These are phyloP conservation scores for Aspergillus sp. DNA, from an alignment of 2,329 filamentous ascomycete species.

Conservation along the genomic window DNA sequence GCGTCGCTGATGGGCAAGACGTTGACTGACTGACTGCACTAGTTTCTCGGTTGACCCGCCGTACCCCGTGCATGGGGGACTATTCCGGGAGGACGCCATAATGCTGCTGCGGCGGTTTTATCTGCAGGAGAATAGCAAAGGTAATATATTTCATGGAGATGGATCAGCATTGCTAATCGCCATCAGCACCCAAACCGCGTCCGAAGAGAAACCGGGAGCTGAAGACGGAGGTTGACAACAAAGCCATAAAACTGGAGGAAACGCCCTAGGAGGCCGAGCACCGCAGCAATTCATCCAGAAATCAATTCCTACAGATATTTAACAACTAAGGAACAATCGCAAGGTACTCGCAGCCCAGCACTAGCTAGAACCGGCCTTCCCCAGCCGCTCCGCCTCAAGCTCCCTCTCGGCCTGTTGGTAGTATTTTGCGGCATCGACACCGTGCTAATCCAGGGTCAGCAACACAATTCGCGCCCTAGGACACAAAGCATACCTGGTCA, in stretches of 20 bases:
- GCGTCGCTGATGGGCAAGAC: too few species aligned
- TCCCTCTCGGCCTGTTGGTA: conserved; percentile 92
- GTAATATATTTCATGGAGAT: conserved; percentile 34
- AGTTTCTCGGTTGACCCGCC: conserved; percentile 66
- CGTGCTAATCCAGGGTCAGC: conserved; percentile 53
- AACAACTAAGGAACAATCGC: neutral
- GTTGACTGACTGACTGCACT: conserved; percentile 7
- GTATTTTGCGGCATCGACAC: conserved; percentile 97
- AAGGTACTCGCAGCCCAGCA: conserved; percentile 2
- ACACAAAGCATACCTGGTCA: conserved; percentile 45
- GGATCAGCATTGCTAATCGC: conserved; percentile 5
- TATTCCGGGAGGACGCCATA: conserved; percentile 86
- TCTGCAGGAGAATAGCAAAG: conserved; percentile 93
- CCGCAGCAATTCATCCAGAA: neutral
- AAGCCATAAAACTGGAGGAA: conserved; percentile 4
- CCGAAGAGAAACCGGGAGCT: conserved; percentile 56
- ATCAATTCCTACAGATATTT: neutral
- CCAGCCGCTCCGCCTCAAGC: conserved; percentile 64
- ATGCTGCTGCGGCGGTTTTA: conserved; percentile 89
- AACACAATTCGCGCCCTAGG: neutral
- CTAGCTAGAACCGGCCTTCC: conserved; percentile 19
- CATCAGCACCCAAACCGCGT: conserved; percentile 51
- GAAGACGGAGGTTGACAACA: conserved; percentile 47
- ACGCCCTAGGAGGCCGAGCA: neutral
- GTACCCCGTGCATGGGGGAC: conserved; percentile 75